Percentiles rank a stretch among this genome's conserved stretches.
These are phyloP conservation scores for Agaricales sp. DNA, from an alignment of 1,284 basidiomycete genomes.

Conservation along the genomic window DNA sequence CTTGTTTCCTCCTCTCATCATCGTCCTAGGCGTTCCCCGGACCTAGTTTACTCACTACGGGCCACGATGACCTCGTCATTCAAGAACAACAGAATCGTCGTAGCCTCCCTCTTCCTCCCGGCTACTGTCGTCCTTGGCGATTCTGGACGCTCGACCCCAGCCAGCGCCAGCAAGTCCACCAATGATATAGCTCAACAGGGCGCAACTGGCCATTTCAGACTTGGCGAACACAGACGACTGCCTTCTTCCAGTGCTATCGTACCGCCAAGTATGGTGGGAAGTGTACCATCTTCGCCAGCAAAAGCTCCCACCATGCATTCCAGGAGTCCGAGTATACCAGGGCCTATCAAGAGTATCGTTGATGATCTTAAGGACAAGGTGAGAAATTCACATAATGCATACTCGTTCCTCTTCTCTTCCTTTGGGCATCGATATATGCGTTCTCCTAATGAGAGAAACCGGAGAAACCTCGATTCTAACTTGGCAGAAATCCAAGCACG, in stretches of 20 bases:
- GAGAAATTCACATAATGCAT: no score
- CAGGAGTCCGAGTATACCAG: conserved; percentile 7
- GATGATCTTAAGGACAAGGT: conserved; percentile 66
- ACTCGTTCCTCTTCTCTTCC: no score
- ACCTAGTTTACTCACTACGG: background rate
- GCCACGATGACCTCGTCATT: conserved; percentile 49
- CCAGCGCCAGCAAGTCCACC: conserved; percentile 10
- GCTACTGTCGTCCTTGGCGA: conserved; percentile 54
- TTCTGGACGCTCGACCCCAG: conserved; percentile 37
- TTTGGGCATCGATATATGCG: no score
- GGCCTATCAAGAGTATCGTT: conserved; percentile 57
- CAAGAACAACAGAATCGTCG: conserved; percentile 59
- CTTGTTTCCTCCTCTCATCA: background rate
- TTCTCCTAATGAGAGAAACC: no score
- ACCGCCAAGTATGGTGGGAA: background rate
- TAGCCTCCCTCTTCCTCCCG: conserved; percentile 73
- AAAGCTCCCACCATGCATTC: conserved; percentile 2
- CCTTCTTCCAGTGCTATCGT: conserved; percentile 1
- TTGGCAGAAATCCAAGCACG: no score
- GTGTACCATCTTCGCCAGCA: background rate
- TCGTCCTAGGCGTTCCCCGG: background rate
- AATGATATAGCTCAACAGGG: conserved; percentile 10
- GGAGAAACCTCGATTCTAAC: no score
- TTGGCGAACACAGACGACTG: background rate
- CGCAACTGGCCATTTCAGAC: conserved; percentile 11